Percentiles rank a stretch among this genome's conserved stretches.
Conservation (phyloP, 139 green algal genomes). For the Trebouxia sp. region DNA sequence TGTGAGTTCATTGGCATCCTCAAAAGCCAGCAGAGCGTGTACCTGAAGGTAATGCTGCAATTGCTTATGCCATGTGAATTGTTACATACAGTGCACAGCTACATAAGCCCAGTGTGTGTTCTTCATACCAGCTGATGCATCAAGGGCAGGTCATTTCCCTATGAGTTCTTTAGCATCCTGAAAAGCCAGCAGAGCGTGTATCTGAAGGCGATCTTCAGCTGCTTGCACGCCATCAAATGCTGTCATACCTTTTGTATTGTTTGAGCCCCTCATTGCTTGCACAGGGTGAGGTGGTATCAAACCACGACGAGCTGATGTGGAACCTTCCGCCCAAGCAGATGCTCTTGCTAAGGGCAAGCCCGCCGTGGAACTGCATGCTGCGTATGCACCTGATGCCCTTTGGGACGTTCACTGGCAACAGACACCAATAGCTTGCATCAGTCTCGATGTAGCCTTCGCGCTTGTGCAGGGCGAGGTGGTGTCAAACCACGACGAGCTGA, state of each 20-base stretch:
- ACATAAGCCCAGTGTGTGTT: too few species aligned
- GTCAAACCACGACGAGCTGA: constrained; percentile 99
- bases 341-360: constrained; percentile 95
- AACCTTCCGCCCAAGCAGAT: constrained; percentile 99
- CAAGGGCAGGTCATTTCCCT: constrained; percentile 92
- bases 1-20: constrained; percentile 98
- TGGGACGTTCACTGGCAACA: constrained; percentile 89
- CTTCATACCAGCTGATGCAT: constrained; percentile 99
- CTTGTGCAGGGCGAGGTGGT: constrained; percentile 95
- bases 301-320: constrained; percentile 99
- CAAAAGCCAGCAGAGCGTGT: constrained; percentile 91
- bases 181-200: constrained; percentile 92
- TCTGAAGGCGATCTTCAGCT: constrained; percentile 72
- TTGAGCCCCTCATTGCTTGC: too few species aligned
- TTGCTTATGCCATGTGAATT: too few species aligned
- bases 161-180: constrained; percentile 98
- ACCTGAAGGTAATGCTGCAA: constrained; percentile 75
- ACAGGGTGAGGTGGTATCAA: constrained; percentile 94
- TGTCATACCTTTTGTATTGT: too few species aligned
- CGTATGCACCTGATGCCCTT: constrained; percentile 92
- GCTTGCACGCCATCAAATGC: too few species aligned
- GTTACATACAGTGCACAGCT: too few species aligned
- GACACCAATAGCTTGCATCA: too few species aligned
- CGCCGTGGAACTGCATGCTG: constrained; percentile 74
- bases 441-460: too few species aligned